Evolutionary conservation across 2,329 filamentous ascomycete genomes (phyloP).

Genomic region (Hypoxylon sp.): DNA sequence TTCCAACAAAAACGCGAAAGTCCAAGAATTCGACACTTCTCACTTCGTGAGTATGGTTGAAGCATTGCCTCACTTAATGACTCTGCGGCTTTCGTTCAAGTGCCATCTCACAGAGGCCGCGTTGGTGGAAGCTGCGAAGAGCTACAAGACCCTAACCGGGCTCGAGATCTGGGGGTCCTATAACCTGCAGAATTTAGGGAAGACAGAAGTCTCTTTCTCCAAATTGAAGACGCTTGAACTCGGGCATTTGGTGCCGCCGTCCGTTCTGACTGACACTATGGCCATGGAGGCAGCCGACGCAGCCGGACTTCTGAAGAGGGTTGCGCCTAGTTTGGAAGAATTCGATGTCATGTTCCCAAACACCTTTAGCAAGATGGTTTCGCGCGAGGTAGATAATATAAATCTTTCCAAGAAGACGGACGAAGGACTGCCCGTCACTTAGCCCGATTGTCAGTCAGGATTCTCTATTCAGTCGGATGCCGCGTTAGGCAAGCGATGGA

Average conservation of each 20-base stretch:
- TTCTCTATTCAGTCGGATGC: background rate
- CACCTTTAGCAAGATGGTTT: conserved; percentile 10
- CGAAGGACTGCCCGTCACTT: background rate
- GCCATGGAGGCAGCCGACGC: background rate
- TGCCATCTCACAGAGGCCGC: conserved; percentile 21
- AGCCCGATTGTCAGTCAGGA: background rate
- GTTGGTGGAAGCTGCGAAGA: conserved; percentile 9
- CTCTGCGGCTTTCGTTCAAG: conserved; percentile 3
- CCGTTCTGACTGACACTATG: background rate
- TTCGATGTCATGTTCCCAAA: conserved; percentile 9
- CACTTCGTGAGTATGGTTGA: conserved; percentile 10
- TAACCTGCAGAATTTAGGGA: background rate
- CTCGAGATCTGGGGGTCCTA: conserved; percentile 14
- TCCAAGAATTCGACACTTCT: background rate
- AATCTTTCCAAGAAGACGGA: background rate
- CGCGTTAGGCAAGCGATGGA: background rate
- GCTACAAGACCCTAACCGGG: background rate
- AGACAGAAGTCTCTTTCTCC: background rate
- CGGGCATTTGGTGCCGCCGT: background rate
- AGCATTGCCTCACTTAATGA: background rate
- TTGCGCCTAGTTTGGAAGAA: conserved; percentile 15
- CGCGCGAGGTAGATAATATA: conserved; percentile 1
- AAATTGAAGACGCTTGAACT: conserved; percentile 12
- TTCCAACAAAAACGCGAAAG: background rate
- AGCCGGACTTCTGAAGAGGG: conserved; percentile 9